Base-by-base conservation (phyloP, 2,329 filamentous ascomycete genomes). In the Epicoccum sorghinum region DNA sequence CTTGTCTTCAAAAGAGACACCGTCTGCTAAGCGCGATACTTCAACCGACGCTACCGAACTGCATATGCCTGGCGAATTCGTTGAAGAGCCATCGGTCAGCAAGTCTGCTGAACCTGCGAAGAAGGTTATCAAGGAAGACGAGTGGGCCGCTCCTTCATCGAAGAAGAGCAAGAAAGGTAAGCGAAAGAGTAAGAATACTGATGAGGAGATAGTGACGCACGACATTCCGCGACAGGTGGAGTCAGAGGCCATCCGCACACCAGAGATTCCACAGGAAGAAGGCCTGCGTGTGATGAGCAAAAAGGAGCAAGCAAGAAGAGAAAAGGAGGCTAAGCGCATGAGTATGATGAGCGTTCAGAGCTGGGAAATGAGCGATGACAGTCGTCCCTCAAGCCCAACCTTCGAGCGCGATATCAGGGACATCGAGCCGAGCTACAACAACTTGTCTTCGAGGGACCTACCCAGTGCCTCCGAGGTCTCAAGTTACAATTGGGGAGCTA, bases 11-110 rank as follows among this genome's bases (percentile, higher is more conserved):
- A 71, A 61, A 55, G 70, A 60, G 48, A 62, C 52, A 24, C 74
- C 72, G 14, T 76, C 76, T 57, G 69, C 78, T 13, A 71, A 72
- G 55, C 62, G 60, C 51, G 62, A 73, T 60, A 41, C 64, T 57
- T 59, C 64, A 47, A 77, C 78, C 14, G 86, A 87, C 3, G 82
- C 85, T 3, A 86, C 87, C 63, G 83, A 83, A 12, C 67, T 79
- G 38, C 80, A 83, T 52, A 83, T 88, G 71, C 86, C 88, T 23
- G 88, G 88, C 18, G 77, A 82, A 8, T 92, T 89, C 57, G 71
- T 78, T 37, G 77, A 78, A 6, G 57, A 70, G 38, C 75, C 57
- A 7, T 48, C 50, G 13, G 18, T 47, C 9, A 39, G 7, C 29
- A 51, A 51, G 23, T 51, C 38, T 1, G 27, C 46, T 8, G 57